Conservation (phyloP, 1,139 yeast species). For the Nakaseomyces uthaithaninus region DNA sequence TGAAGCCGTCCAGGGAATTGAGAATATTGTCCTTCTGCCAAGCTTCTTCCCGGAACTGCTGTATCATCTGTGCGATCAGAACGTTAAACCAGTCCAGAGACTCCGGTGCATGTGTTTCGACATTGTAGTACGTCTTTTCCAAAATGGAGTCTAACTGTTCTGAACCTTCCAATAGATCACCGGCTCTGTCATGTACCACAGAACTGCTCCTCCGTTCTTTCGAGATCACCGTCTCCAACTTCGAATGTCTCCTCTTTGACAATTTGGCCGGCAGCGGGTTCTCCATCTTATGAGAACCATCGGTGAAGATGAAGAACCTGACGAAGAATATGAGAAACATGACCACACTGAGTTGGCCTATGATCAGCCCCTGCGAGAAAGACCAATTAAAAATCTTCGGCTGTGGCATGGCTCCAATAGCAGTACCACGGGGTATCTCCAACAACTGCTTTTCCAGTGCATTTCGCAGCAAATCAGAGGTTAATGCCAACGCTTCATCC, state of each 20-base stretch:
- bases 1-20: conserved; percentile 57
- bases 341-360: conserved; percentile 82
- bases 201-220: conserved; percentile 28
- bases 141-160: conserved; percentile 44
- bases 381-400: conserved; percentile 38
- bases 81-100: conserved; percentile 97
- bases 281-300: conserved; percentile 30
- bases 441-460: conserved; percentile 4
- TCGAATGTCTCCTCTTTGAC: conserved; percentile 23
- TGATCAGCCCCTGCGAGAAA: conserved; percentile 65
- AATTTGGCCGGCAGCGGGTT: conserved; percentile 16
- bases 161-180: conserved; percentile 28
- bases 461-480: conserved; percentile 5
- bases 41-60: conserved; percentile 83
- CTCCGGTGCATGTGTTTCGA: conserved; percentile 77
- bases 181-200: conserved; percentile 12
- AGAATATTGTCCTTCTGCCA: conserved; percentile 74
- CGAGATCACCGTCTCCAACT: conserved; percentile 25
- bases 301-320: conserved; percentile 84
- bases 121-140: conserved; percentile 90
- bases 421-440: conserved; percentile 1
- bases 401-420: neutral
- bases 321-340: conserved; percentile 66
- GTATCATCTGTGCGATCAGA: conserved; percentile 79
- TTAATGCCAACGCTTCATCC: conserved; percentile 2